A percentile compares a stretch with the other conserved stretches of the same genome.
phyloP scores from a whole-genome alignment of 352 stramenopile species.

The Phytophthora syringae region DNA sequence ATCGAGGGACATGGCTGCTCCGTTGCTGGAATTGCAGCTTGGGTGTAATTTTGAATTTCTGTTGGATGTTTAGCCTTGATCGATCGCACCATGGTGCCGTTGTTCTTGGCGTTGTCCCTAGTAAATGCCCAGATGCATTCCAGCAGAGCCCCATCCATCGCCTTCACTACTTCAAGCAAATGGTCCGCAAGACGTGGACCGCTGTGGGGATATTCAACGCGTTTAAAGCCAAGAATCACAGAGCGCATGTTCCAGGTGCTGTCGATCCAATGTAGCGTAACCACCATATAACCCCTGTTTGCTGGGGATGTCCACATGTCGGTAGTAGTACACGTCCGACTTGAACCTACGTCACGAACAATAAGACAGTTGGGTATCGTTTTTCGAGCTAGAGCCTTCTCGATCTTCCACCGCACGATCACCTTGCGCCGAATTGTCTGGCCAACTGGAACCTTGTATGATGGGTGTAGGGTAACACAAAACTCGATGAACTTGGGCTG shows the following conservation, averaged over 20 bases:
- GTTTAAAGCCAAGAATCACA: constrained; percentile 23
- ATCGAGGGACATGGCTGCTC: not conserved
- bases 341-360: not conserved
- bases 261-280: constrained; percentile 31
- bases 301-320: constrained; percentile 32
- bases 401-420: constrained; percentile 5
- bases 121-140: constrained; percentile 3
- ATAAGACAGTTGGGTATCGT: not conserved
- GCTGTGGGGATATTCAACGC: constrained; percentile 19
- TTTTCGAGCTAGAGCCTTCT: constrained; percentile 7
- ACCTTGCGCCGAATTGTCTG: constrained; percentile 7
- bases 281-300: constrained; percentile 24
- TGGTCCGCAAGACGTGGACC: not conserved
- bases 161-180: constrained; percentile 9
- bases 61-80: not conserved
- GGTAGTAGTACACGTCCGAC: constrained; percentile 14
- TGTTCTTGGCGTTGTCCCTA: constrained; percentile 16
- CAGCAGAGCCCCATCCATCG: constrained; percentile 4
- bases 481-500: constrained; percentile 13
- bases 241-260: constrained; percentile 2
- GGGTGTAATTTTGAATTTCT: not conserved
- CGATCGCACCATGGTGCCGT: not conserved
- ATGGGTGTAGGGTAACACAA: not conserved
- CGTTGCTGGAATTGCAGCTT: not conserved
- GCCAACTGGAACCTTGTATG: constrained; percentile 3